These are phyloP conservation scores for Tetrastigma voinierianum DNA, from an alignment of 164 flowering plant species.

Conservation along the genomic window DNA sequence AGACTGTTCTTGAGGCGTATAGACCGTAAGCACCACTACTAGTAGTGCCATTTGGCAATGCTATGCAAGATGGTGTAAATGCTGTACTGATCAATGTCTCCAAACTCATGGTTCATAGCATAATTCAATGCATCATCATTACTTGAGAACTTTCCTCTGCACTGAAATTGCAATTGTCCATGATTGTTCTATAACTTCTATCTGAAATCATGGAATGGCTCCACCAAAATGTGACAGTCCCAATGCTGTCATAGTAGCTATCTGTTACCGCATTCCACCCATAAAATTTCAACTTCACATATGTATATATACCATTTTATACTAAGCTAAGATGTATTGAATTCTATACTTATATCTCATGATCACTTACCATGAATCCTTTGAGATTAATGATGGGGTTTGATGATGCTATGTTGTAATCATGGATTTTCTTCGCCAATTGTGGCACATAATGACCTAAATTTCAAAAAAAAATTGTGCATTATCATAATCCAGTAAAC, in stretches of 20 bases:
- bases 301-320: neutral
- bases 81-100: constrained; percentile 82
- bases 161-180: constrained; percentile 54
- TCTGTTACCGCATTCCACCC: constrained; percentile 88
- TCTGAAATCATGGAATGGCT: constrained; percentile 81
- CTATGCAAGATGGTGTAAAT: constrained; percentile 60
- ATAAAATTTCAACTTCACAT: constrained; percentile 6
- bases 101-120: constrained; percentile 68
- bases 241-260: constrained; percentile 60
- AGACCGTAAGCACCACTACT: neutral
- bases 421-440: constrained; percentile 59
- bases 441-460: constrained; percentile 92
- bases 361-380: constrained; percentile 74
- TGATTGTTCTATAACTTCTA: constrained; percentile 52
- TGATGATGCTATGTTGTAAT: constrained; percentile 47
- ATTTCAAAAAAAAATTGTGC: neutral
- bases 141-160: constrained; percentile 23
- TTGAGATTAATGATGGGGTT: constrained; percentile 66
- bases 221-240: constrained; percentile 80
- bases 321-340: neutral
- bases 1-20: constrained; percentile 53
- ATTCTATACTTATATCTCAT: neutral
- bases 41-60: constrained; percentile 2
- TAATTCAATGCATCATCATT: constrained; percentile 47
- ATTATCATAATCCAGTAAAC: neutral